phyloP scores from a whole-genome alignment of 2,329 filamentous ascomycete genomes.

The Pseudogymnoascus sp. region DNA sequence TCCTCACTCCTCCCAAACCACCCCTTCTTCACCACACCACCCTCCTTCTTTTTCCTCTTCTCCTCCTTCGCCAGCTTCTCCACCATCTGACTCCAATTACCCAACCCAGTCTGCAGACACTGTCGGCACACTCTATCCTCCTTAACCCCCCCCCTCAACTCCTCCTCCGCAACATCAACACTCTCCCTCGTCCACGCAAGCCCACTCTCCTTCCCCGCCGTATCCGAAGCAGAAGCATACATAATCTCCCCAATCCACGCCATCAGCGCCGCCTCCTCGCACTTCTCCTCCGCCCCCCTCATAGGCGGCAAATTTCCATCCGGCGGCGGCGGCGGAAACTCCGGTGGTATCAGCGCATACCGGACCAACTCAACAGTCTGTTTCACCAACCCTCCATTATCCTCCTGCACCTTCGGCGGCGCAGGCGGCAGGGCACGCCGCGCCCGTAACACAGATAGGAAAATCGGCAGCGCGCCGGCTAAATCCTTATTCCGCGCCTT shows the following conservation, averaged over 20 bases:
- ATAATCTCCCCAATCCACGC: conserved; percentile 92
- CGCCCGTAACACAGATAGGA: conserved; percentile 76
- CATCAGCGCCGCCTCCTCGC: conserved; percentile 80
- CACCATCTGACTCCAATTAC: conserved; percentile 82
- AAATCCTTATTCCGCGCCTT: conserved; percentile 64
- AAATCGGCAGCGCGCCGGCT: conserved; percentile 67
- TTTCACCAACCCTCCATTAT: conserved; percentile 17
- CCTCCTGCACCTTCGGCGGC: conserved; percentile 22
- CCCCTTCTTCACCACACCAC: conserved; percentile 12
- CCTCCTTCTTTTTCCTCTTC: conserved; percentile 18
- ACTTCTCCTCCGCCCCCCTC: conserved; percentile 59
- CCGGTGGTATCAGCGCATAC: conserved; percentile 40
- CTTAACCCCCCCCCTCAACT: conserved; percentile 34
- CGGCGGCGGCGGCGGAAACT: conserved; percentile 63
- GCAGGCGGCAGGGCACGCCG: conserved; percentile 51
- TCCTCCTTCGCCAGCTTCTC: conserved; percentile 44
- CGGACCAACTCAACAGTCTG: conserved; percentile 26
- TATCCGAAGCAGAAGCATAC: conserved; percentile 54
- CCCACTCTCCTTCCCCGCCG: conserved; percentile 54
- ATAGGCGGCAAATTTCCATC: conserved; percentile 63
- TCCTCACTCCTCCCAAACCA: conserved; percentile 26
- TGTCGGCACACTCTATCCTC: conserved; percentile 59
- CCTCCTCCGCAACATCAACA: conserved; percentile 70
- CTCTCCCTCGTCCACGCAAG: conserved; percentile 86
- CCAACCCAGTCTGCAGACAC: conserved; percentile 68